phyloP scores from a whole-genome alignment of 208 protist genomes.

The Phytomonas serpens region DNA sequence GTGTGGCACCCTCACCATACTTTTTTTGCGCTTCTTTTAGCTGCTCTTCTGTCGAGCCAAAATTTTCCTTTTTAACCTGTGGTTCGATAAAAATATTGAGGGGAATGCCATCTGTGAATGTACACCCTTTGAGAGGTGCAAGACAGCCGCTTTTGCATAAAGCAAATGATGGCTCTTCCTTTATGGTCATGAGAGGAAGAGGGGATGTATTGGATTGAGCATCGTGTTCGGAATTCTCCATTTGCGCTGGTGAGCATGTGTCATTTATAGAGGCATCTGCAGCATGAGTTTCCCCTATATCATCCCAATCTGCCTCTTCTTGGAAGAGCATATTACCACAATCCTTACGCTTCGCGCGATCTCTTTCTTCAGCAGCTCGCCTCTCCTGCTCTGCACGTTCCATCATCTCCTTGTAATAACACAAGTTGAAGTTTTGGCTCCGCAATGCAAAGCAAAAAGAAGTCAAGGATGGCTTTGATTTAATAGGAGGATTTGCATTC shows the following conservation, averaged over 20 bases:
- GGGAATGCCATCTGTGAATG: conserved; percentile 44
- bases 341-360: not conserved
- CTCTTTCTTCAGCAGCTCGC: conserved; percentile 1
- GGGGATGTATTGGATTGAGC: not conserved
- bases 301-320: conserved; percentile 3
- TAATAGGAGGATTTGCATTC: not conserved
- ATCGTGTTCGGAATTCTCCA: not conserved
- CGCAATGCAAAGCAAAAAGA: conserved; percentile 69
- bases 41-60: conserved; percentile 36
- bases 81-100: conserved; percentile 72
- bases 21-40: conserved; percentile 33
- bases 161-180: not conserved
- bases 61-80: conserved; percentile 18
- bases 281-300: not conserved
- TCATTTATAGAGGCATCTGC: not conserved
- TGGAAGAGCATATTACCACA: conserved; percentile 6
- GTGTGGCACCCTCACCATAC: conserved; percentile 39
- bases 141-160: not conserved
- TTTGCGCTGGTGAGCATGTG: not conserved
- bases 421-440: conserved; percentile 71
- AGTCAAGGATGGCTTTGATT: not conserved
- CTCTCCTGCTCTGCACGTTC: conserved; percentile 7
- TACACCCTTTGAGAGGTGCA: conserved; percentile 8
- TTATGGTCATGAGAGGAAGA: not conserved
- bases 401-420: conserved; percentile 27